Base-by-base conservation (phyloP, 345 rosid species). In the Carallia brachiata region DNA sequence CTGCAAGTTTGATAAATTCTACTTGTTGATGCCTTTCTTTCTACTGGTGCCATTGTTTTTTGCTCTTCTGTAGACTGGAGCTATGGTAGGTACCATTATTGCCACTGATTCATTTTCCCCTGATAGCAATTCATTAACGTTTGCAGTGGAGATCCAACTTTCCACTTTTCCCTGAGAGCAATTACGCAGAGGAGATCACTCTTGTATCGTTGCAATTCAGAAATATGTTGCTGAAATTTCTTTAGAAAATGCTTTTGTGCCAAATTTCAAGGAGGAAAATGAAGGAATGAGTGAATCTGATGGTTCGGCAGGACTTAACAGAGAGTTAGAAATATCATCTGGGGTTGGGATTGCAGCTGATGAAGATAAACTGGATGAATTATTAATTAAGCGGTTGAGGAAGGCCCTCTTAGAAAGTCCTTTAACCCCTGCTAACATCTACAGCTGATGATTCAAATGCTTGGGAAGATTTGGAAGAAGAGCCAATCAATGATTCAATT, bases 291-390 rank as follows among this genome's bases (percentile, higher is more conserved):
- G 15, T 1, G 69, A 57, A 44, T 55, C 72, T 17, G 31, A 37
- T 70, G 76, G 67, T 74, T 65, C 79, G 10, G 1, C 34, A 32
- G 4, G 34, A 1, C 34, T 32, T 32, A 1, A 32, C 34, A 32
- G 1, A 1, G n/a, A n/a, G n/a, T n/a, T n/a, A n/a, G n/a, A n/a
- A n/a, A n/a, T n/a, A n/a, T n/a, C n/a, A n/a, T n/a, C n/a, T n/a
- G n/a, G n/a, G 4, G 1, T 91, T 67, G 74, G 75, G 66, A 78
- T 85, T 67, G 83, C 75, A 9, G 70, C 66, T 3, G 87, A 83
- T 63, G 85, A 75, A 64, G 88, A 75, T 67, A 92, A 81, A 77
- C 70, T 90, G 65, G 57, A 75, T 62, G 87, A 75, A 67, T 92
- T 80, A 75, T 68, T 90, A 66, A 56, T 62, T 55, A 71, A 79